Evolutionary conservation across 768 basidiomycete species (phyloP), one percentile per base, ranked within the genome.

Genomic region (Leccinum rimulosum): DNA sequence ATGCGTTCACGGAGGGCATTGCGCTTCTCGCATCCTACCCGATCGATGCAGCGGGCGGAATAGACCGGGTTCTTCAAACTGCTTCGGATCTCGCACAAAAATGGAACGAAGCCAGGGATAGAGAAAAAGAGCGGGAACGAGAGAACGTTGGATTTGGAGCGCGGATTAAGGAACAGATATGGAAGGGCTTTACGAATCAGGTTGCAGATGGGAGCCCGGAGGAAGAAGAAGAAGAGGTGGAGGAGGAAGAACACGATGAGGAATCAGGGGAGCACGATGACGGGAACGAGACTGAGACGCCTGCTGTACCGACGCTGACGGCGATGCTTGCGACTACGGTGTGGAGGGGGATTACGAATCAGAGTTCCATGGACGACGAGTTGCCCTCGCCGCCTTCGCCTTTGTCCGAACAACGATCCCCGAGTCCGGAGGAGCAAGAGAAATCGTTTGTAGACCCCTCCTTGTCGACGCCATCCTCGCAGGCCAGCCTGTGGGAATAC

Each of bases 331-430:
- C 87, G 9, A 82, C 74, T 57, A 83, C 82, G n/a, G 80, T 90
- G 22, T 91, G 88, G 89, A 80, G 81, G 67, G 89, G 89, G 4
- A 84, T 91, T 63, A 89, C 87, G 3, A 91, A 89, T 64, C 85
- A 87, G 69, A 81, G 80, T 58, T 82, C 87, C 3, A 87, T 88
- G 87, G 87, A 87, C n/a, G 74, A 75, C 10, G 80, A 85, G 17
- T n/a, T 64, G 3, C 75, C 78, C 1, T 76, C 80, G 38, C 80
- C 79, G 1, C 63, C 66, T 1, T 73, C 74, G n/a, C 74, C 79
- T 10, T 67, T 70, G 49, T 69, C 73, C 11, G 62, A 55, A 3
- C 65, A 66, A 17, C 68, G 70, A 9, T 71, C 74, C 6, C 67
- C 73, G 4, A 52, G 67, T 63, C 28, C 56, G 51, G 68, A 70